Evolutionary conservation across 768 basidiomycete genomes (phyloP).

Genomic region (Amanita polypyramis): DNA sequence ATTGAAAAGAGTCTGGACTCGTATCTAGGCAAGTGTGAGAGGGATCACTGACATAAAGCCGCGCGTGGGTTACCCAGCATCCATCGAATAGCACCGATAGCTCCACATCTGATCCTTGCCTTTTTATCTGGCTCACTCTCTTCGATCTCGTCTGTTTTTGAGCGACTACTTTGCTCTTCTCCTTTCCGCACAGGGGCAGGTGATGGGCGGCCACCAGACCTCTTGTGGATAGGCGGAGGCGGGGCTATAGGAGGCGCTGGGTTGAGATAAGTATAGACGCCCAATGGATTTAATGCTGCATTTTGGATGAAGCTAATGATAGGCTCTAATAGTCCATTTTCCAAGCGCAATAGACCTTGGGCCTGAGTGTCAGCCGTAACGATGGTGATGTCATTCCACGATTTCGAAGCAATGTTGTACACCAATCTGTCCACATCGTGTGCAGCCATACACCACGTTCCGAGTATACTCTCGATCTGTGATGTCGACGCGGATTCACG

Average conservation of each 20-base stretch:
- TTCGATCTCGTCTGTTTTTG: constrained; percentile 49
- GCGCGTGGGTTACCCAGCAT: constrained; percentile 38
- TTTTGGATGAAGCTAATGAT: constrained; percentile 44
- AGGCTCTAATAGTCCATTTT: constrained; percentile 10
- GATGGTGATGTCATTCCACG: constrained; percentile 37
- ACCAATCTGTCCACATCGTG: constrained; percentile 67
- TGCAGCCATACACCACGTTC: constrained; percentile 63
- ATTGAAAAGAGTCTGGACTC: constrained; percentile 15
- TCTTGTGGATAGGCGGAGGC: constrained; percentile 19
- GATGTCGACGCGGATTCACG: constrained; percentile 34
- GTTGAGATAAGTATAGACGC: constrained; percentile 49
- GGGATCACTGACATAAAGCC: not conserved
- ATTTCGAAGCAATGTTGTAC: constrained; percentile 32
- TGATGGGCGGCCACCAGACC: constrained; percentile 18
- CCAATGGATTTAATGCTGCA: constrained; percentile 50
- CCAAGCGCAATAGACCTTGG: not conserved
- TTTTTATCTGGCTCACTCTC: constrained; percentile 62
- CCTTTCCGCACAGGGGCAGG: constrained; percentile 17
- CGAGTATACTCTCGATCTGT: constrained; percentile 49
- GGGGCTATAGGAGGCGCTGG: constrained; percentile 39
- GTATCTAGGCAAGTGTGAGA: constrained; percentile 11
- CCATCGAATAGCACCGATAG: constrained; percentile 56
- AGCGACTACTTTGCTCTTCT: constrained; percentile 24
- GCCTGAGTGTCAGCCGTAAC: not conserved
- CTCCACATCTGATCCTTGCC: constrained; percentile 60